Conservation (phyloP, 1,139 yeast species). For the Wickerhamomyces sp. region DNA sequence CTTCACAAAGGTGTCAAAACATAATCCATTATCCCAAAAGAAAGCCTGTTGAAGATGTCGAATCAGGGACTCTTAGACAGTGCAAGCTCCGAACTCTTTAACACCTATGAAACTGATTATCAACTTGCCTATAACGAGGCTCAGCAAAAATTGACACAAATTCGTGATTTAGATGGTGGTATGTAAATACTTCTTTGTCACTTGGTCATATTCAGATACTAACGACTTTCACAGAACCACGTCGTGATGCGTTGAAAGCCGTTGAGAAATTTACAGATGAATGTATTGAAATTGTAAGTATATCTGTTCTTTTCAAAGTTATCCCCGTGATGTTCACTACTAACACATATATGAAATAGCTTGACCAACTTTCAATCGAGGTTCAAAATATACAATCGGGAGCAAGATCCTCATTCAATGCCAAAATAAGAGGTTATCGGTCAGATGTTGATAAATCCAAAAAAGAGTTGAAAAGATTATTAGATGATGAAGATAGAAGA, state of each 20-base stretch:
- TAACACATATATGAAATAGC: slow-evolving; percentile 17
- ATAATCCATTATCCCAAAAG: no score
- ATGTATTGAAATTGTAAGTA: slow-evolving; percentile 56
- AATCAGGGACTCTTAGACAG: slow-evolving; percentile 18
- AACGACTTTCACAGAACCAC: slow-evolving; percentile 30
- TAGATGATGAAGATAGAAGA: slow-evolving; percentile 60
- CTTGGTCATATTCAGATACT: slow-evolving; percentile 7
- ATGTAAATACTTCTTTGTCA: slow-evolving; percentile 28
- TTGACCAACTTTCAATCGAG: slow-evolving; percentile 78
- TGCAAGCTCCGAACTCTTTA: slow-evolving; percentile 46
- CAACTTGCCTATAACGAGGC: slow-evolving; percentile 70
- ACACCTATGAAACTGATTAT: slow-evolving; percentile 69
- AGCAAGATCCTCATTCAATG: slow-evolving; percentile 61
- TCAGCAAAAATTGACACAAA: slow-evolving; percentile 55
- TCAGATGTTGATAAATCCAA: slow-evolving; percentile 56
- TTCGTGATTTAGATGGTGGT: slow-evolving; percentile 50
- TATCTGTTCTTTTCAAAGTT: not conserved
- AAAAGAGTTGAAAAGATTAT: slow-evolving; percentile 41
- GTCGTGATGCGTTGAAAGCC: slow-evolving; percentile 49
- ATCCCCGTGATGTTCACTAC: slow-evolving; percentile 3
- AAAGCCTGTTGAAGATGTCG: slow-evolving; percentile 16
- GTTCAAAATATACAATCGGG: slow-evolving; percentile 75
- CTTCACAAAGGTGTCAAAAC: no score
- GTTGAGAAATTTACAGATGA: slow-evolving; percentile 72
- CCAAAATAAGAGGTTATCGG: slow-evolving; percentile 65